These are phyloP conservation scores for Reticulascus tulasneorum DNA, from an alignment of 2,329 filamentous ascomycete genomes.

Conservation along the genomic window DNA sequence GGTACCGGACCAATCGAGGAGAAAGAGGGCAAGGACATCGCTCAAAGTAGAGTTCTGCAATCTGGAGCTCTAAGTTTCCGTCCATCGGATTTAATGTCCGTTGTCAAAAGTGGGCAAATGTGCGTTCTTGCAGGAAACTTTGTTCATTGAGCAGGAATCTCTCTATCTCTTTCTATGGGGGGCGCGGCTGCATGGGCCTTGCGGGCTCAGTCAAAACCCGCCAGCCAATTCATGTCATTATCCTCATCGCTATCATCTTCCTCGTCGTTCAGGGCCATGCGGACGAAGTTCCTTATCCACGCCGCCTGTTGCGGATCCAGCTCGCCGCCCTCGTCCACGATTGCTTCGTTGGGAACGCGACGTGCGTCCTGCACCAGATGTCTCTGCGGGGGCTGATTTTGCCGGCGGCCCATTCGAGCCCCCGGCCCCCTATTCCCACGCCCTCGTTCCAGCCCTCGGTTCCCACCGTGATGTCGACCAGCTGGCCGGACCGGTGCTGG, in stretches of 20 bases:
- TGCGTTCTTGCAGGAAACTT: too few relatives aligned
- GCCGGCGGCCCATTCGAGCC: constrained; percentile 21
- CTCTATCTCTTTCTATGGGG: too few relatives aligned
- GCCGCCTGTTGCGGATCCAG: constrained; percentile 45
- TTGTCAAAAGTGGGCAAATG: too few relatives aligned
- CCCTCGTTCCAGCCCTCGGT: constrained; percentile 22
- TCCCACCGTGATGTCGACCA: constrained; percentile 12
- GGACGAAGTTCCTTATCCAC: constrained; percentile 53
- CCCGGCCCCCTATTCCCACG: constrained; percentile 24
- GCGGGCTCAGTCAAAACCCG: too few relatives aligned
- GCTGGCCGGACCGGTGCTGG: constrained; percentile 21
- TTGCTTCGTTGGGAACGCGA: constrained; percentile 8
- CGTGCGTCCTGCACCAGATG: constrained; percentile 16
- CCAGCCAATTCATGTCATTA: constrained; percentile 11
- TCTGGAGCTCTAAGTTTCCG: too few relatives aligned
- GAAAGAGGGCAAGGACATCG: too few relatives aligned
- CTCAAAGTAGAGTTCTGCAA: too few relatives aligned
- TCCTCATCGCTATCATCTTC: constrained; percentile 47
- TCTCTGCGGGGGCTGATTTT: constrained; percentile 18
- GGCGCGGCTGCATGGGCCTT: too few relatives aligned
- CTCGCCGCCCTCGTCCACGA: constrained; percentile 17
- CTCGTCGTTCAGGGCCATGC: constrained; percentile 48
- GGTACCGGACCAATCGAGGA: too few relatives aligned
- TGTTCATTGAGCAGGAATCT: too few relatives aligned
- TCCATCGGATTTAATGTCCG: too few relatives aligned